Conservation (phyloP, 805 yeast species). For the Wickerhamomyces subpelliculosus region DNA sequence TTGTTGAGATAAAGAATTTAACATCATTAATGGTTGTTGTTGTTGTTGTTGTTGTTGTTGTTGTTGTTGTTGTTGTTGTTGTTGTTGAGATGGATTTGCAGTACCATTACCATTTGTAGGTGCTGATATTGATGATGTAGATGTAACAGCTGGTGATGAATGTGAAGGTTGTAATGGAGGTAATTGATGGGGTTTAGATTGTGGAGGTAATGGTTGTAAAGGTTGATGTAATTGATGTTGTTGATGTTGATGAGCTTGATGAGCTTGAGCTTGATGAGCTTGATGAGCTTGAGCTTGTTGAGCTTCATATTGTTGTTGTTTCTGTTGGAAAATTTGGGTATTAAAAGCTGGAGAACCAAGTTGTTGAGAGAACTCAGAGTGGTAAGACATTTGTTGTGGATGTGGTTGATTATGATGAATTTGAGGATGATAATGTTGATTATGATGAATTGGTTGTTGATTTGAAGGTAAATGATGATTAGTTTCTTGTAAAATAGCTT, state of each 20-base stretch:
- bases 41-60: slow-evolving; percentile 7
- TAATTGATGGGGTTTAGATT: background rate
- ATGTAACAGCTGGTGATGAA: slow-evolving; percentile 5
- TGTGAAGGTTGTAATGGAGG: slow-evolving; percentile 3
- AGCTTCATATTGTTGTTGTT: slow-evolving; percentile 1
- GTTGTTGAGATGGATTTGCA: background rate
- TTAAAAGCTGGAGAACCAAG: slow-evolving; percentile 14
- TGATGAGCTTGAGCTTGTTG: slow-evolving; percentile 1
- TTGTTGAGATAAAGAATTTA: background rate
- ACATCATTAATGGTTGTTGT: background rate
- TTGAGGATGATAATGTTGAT: slow-evolving; percentile 1
- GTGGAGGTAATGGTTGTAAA: background rate
- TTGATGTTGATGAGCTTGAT: slow-evolving; percentile 5
- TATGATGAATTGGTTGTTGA: slow-evolving; percentile 2
- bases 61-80: slow-evolving; percentile 3
- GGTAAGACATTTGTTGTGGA: no score
- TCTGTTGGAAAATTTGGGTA: slow-evolving; percentile 13
- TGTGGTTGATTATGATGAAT: slow-evolving; percentile 4
- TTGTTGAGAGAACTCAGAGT: no score
- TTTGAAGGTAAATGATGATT: slow-evolving; percentile 1
- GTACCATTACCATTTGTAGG: slow-evolving; percentile 1
- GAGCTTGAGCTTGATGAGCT: slow-evolving; percentile 2
- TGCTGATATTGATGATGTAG: slow-evolving; percentile 6
- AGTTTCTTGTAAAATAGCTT: slow-evolving; percentile 11
- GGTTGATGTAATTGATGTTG: no score